A percentile compares a stretch with the other conserved stretches of the same genome.
phyloP scores from a whole-genome alignment of 1,139 yeast genomes.

The Zygosaccharomyces sapae region DNA sequence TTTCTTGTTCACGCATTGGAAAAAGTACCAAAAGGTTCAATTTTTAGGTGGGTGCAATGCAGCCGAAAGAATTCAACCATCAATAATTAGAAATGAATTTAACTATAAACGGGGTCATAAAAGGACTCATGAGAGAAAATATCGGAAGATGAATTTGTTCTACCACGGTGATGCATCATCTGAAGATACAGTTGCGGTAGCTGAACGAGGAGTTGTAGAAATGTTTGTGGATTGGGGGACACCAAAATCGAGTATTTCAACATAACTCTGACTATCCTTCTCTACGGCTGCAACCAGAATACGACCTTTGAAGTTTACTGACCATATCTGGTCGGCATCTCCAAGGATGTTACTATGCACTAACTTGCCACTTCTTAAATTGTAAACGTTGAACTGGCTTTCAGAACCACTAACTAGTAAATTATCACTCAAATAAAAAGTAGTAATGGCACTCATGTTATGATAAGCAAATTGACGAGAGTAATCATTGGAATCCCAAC shows the following conservation, averaged over 20 bases:
- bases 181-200: constrained; percentile 2
- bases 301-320: constrained; percentile 78
- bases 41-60: too few relatives aligned
- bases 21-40: too few relatives aligned
- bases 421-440: constrained; percentile 86
- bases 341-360: constrained; percentile 65
- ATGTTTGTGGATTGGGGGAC: neutral
- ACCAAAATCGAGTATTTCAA: constrained; percentile 81
- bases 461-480: constrained; percentile 63
- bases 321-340: constrained; percentile 91
- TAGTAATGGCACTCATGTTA: constrained; percentile 85
- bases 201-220: constrained; percentile 2
- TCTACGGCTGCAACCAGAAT: constrained; percentile 88
- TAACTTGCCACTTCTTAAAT: constrained; percentile 69
- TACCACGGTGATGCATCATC: constrained; percentile 1
- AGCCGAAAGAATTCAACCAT: too few relatives aligned
- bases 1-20: too few relatives aligned
- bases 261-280: constrained; percentile 58
- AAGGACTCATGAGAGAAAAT: neutral
- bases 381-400: constrained; percentile 77
- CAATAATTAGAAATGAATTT: too few relatives aligned
- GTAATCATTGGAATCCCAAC: constrained; percentile 88
- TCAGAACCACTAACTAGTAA: constrained; percentile 88
- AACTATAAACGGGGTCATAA: neutral
- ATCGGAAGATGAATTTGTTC: neutral